Base-by-base conservation (phyloP, 2,329 filamentous ascomycete genomes). In the Trichoderma brevicompactum region DNA sequence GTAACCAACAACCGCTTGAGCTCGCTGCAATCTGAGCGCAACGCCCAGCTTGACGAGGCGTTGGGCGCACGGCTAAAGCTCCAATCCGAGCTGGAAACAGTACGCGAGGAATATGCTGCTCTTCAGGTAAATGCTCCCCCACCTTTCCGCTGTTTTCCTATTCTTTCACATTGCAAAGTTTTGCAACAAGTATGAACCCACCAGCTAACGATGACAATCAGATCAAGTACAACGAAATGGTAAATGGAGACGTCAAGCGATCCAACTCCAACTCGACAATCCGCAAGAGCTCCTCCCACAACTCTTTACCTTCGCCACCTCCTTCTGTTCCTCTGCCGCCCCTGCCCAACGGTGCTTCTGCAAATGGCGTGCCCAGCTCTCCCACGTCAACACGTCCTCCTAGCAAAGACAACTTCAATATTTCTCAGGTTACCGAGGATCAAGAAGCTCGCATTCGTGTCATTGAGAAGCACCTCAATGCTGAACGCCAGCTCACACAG, bases 241-340 rank as follows among this genome's bases (percentile, higher is more conserved):
- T 76, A 17, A 77, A 80, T 32, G 79, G 78, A 40, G 84, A 77
- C 1, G 78, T 81, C 15, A 85, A 87, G 71, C 81, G 87, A 62
- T 85, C 87, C 59, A 85, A 87, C 76, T 89, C 87, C 48, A 80
- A 80, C 68, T 91, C 90, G 13, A 90, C 90, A 69, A 85, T 95
- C 49, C 91, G 92, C 74, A 97, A 97, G 83, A 95, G 90, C 72
- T 83, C 87, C 28, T 95, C 92, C 0, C 89, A 94, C 53, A 85
- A 87, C 12, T 95, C 93, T 3, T 82, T 98, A 10, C 95, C 95
- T 2, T 98, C 95, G 1, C 95, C 95, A 34, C 95, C 95, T 5
- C 95, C 95, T 0, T 93, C 92, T 0, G 97, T 98, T 71, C 95
- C 95, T n/a, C 86, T 99, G 40, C 95, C 95, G 2, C 95, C 95